Percentiles rank a stretch among this genome's conserved stretches.
phyloP scores from a whole-genome alignment of 2,329 filamentous ascomycete genomes.

The Hymenoscyphus fructigenus region DNA sequence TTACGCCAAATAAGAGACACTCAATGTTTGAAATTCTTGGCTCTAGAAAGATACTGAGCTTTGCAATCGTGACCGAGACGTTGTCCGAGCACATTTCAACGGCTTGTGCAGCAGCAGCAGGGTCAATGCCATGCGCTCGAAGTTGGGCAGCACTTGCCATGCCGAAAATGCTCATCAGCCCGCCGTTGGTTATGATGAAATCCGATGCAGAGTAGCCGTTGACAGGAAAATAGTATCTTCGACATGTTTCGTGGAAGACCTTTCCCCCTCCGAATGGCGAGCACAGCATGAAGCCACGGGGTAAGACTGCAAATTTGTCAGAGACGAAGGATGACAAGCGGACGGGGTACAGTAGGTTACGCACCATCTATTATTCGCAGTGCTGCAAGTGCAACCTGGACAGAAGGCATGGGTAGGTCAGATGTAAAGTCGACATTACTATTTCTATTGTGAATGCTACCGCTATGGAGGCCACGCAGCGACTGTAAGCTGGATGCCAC shows the following conservation, averaged over 20 bases:
- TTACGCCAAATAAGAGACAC: no score
- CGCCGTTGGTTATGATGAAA: conserved; percentile 9
- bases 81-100: conserved; percentile 15
- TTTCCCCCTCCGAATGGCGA: conserved; percentile 9
- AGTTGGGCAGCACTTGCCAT: no score
- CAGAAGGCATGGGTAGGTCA: no score
- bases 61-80: neutral
- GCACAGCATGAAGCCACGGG: neutral
- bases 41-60: neutral
- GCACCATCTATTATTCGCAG: no score
- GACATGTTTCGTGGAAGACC: conserved; percentile 10
- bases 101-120: no score
- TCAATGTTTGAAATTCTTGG: neutral
- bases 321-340: no score
- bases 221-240: conserved; percentile 15
- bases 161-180: no score
- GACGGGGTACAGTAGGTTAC: no score
- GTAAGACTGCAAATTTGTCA: neutral
- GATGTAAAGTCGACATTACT: conserved; percentile 1
- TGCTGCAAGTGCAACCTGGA: no score
- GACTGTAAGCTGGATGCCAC: conserved; percentile 13
- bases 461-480: no score
- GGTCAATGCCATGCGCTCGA: no score
- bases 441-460: no score
- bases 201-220: conserved; percentile 17